Evolutionary conservation across 305 asterid species (phyloP).

Genomic region (Plantago lanceolata): DNA sequence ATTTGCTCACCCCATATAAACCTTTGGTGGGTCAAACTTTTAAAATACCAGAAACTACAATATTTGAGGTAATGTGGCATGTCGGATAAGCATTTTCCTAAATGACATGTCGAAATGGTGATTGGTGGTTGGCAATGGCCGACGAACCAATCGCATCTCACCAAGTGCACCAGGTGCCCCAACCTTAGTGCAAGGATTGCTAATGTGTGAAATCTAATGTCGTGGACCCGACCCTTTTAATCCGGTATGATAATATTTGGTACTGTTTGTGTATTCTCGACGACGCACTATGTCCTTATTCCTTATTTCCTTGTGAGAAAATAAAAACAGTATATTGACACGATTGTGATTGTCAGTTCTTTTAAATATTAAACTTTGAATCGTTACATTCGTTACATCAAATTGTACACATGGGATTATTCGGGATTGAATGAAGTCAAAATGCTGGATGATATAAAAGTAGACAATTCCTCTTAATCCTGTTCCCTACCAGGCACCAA

Average conservation of each 20-base stretch:
- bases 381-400: no score
- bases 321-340: no score
- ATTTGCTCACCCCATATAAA: constrained; percentile 13
- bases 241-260: no score
- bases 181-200: not conserved
- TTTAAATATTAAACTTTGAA: no score
- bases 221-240: no score
- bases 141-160: constrained; percentile 25
- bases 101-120: constrained; percentile 19
- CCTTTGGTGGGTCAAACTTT: constrained; percentile 12
- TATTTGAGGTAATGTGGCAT: constrained; percentile 8
- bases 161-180: constrained; percentile 20
- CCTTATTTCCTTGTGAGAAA: no score
- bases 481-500: constrained; percentile 32
- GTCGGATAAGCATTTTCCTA: not conserved
- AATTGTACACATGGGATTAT: no score
- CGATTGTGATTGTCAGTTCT: no score
- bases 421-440: not conserved
- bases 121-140: constrained; percentile 26
- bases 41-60: constrained; percentile 18
- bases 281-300: no score
- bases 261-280: no score
- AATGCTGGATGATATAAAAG: constrained; percentile 20
- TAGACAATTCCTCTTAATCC: constrained; percentile 28
- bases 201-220: no score